Conservation (phyloP, 768 basidiomycete genomes). For the Russula virescens region DNA sequence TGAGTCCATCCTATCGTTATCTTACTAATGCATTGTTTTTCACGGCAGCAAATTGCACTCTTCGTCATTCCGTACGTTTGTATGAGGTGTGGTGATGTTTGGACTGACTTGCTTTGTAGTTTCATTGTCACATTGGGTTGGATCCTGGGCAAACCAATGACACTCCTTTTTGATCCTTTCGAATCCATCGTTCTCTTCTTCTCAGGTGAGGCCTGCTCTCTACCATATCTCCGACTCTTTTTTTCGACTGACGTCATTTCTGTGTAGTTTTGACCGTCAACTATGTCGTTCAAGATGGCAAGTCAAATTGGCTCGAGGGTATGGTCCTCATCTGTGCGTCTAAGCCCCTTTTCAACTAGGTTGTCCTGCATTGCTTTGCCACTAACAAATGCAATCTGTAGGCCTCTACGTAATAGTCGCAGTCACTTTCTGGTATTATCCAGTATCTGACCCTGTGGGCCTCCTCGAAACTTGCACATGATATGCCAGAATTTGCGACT, state of each 20-base stretch:
- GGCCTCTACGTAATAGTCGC: constrained; percentile 68
- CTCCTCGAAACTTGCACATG: constrained; percentile 11
- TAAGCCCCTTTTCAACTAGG: neutral
- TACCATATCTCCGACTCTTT: neutral
- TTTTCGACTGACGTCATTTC: neutral
- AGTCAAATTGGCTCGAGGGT: constrained; percentile 83
- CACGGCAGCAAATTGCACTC: constrained; percentile 69
- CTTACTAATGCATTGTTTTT: neutral
- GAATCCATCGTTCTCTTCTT: constrained; percentile 66
- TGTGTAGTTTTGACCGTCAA: constrained; percentile 77
- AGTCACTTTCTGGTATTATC: constrained; percentile 62
- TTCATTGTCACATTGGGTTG: constrained; percentile 75
- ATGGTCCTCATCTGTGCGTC: constrained; percentile 62
- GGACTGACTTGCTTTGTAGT: constrained; percentile 32
- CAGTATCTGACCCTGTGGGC: constrained; percentile 27
- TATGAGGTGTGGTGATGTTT: neutral
- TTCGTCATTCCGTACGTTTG: constrained; percentile 72
- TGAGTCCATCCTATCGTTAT: neutral
- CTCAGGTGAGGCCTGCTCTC: constrained; percentile 31
- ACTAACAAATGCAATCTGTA: constrained; percentile 27
- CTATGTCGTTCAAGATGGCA: constrained; percentile 74
- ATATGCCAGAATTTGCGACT: neutral
- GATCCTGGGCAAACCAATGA: constrained; percentile 74
- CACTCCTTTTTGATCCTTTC: constrained; percentile 83
- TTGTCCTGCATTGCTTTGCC: neutral